Evolutionary conservation across 1,284 basidiomycete species (phyloP).

Genomic region (Porogramme epimiltina): DNA sequence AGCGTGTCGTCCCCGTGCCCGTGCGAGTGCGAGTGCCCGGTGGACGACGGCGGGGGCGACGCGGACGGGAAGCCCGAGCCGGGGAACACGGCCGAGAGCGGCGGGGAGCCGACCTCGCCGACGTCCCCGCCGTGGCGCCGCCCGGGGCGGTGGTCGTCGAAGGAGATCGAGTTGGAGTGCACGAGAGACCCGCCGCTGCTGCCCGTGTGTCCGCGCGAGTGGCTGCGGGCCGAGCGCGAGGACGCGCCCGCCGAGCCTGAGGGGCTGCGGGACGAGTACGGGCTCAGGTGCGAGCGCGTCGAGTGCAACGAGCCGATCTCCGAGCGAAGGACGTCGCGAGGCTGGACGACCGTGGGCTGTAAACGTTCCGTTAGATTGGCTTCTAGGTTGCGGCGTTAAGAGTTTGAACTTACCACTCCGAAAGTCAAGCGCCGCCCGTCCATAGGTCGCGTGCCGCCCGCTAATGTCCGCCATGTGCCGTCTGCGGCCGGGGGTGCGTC

Average conservation of each 20-base stretch:
- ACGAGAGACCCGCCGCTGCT: constrained; percentile 46
- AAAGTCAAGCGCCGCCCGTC: constrained; percentile 55
- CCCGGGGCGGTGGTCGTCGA: constrained; percentile 41
- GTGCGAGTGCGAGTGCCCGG: constrained; percentile 8
- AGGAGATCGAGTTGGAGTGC: constrained; percentile 52
- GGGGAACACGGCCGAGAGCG: constrained; percentile 34
- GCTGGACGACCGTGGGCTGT: constrained; percentile 45
- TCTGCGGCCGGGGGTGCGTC: constrained; percentile 61
- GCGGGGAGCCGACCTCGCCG: constrained; percentile 31
- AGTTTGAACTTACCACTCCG: constrained; percentile 54
- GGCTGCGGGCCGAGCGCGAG: constrained; percentile 34
- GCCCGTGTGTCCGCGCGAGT: constrained; percentile 38
- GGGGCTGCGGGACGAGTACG: constrained; percentile 43
- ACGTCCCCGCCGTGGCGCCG: constrained; percentile 20
- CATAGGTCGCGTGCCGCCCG: constrained; percentile 33
- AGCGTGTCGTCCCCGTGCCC: constrained; percentile 10
- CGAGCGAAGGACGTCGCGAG: constrained; percentile 41
- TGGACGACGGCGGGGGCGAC: constrained; percentile 13
- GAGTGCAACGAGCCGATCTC: constrained; percentile 66
- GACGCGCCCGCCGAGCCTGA: constrained; percentile 55
- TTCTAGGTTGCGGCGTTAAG: too few species aligned
- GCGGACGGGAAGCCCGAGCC: constrained; percentile 8
- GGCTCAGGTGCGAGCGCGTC: constrained; percentile 53
- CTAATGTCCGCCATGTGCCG: constrained; percentile 56
- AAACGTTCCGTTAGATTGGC: constrained; percentile 1